Base-by-base conservation (phyloP, 148 eudicot genomes). In the Cornus florida region DNA sequence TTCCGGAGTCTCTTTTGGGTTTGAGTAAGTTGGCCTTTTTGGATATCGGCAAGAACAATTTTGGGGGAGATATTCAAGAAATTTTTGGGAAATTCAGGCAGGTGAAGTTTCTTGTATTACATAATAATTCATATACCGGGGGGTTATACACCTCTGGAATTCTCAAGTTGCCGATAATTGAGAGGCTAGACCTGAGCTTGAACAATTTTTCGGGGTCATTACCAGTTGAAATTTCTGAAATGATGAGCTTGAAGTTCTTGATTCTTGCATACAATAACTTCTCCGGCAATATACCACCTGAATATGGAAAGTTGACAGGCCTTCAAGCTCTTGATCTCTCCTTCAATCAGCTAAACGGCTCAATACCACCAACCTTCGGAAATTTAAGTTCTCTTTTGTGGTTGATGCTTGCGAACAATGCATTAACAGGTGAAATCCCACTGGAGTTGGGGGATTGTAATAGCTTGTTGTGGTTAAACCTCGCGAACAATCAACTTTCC, bases 241-340 rank as follows among this genome's bases (percentile, higher is more conserved):
- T 89, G 94, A 32, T n/a, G 38, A 82, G 81, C 80, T 76, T 96
- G 86, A 84, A 86, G 80, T 90, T 78, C 84, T 77, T 94, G 72
- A 84, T 91, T 79, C 86, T 96, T 14, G 90, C 98, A 12, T 78
- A 72, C 79, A 96, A 96, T 77, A 79, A 82, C 23, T 94, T 96
- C 71, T 70, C 86, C 3, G 94, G 97, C 5, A 73, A 79, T 68
- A 94, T 96, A 28, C 99, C 99, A 17, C 35, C 83, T 16, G 98
- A 90, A 71, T 94, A 86, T 33, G 99, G 98, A 23, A 67, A 80
- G 39, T 79, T 94, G 17, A 75, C 65, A 22, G 76, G 71, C 12
- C 90, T 96, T 70, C 95, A 94, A 82, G 92, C 92, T 20, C 93
- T 96, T 62, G 99, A 96, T 85, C 90, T 96, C 39, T 94, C 98